Percentiles rank a stretch among this genome's conserved stretches.
These are phyloP conservation scores for Plasmodium malariae DNA, from an alignment of 169 alveolate species.

Conservation along the genomic window DNA sequence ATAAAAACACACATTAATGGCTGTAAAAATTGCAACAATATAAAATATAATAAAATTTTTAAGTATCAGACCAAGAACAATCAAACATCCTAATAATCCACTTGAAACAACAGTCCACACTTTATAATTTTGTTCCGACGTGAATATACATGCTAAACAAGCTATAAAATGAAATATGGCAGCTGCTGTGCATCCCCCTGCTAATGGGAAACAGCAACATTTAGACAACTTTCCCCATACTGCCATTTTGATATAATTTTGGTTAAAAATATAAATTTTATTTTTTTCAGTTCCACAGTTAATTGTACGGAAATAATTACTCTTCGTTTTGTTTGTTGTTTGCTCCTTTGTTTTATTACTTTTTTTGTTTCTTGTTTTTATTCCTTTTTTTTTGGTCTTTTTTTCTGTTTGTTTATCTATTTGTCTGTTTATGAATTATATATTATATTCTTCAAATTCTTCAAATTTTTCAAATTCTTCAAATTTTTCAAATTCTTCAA, in stretches of 20 bases:
- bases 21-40: conserved; percentile 26
- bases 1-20: neutral
- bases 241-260: conserved; percentile 10
- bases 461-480: too few relatives aligned
- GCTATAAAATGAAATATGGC: neutral
- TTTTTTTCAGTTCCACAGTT: neutral
- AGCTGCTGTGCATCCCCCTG: conserved; percentile 45
- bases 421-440: too few relatives aligned
- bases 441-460: too few relatives aligned
- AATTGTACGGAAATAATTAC: neutral
- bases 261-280: conserved; percentile 4
- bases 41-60: conserved; percentile 44
- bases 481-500: too few relatives aligned
- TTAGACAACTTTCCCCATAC: neutral
- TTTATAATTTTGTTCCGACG: conserved; percentile 5
- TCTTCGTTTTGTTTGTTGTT: neutral
- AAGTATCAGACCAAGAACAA: conserved; percentile 26
- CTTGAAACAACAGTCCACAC: neutral
- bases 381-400: neutral
- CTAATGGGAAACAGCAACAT: conserved; percentile 56
- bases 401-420: neutral
- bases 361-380: neutral
- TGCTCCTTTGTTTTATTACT: conserved; percentile 4
- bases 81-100: conserved; percentile 15
- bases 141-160: neutral